phyloP scores from a whole-genome alignment of 2,329 filamentous ascomycete genomes.

The Monosporascus ibericus region DNA sequence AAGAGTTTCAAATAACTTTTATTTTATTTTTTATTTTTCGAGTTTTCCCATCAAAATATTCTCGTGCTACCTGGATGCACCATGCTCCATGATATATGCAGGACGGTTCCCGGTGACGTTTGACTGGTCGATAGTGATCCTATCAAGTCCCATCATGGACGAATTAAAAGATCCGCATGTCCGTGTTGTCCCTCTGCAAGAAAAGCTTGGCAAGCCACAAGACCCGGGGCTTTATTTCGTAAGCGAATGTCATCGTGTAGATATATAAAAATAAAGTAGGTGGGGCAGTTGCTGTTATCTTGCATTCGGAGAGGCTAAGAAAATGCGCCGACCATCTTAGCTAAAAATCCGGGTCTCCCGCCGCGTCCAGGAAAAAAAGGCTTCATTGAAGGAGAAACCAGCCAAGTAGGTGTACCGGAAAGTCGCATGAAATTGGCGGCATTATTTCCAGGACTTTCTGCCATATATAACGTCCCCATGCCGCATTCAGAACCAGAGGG shows the following conservation, averaged over 20 bases:
- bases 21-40: no score
- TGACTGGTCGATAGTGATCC: neutral
- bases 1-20: no score
- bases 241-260: neutral
- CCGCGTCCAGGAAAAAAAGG: no score
- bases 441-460: neutral
- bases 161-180: neutral
- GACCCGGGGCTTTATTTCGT: neutral
- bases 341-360: no score
- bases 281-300: no score
- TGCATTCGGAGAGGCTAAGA: no score
- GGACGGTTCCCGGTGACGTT: neutral
- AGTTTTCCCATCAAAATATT: neutral
- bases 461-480: slow-evolving; percentile 33
- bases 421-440: neutral
- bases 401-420: neutral
- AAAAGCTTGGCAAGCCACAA: neutral
- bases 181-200: neutral
- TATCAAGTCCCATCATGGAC: neutral
- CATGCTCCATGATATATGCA: neutral
- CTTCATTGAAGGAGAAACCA: no score
- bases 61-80: neutral
- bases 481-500: slow-evolving; percentile 52
- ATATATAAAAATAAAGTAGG: no score
- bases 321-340: no score